Evolutionary conservation across 306 rosid species (phyloP).

Genomic region (Senna tora): DNA sequence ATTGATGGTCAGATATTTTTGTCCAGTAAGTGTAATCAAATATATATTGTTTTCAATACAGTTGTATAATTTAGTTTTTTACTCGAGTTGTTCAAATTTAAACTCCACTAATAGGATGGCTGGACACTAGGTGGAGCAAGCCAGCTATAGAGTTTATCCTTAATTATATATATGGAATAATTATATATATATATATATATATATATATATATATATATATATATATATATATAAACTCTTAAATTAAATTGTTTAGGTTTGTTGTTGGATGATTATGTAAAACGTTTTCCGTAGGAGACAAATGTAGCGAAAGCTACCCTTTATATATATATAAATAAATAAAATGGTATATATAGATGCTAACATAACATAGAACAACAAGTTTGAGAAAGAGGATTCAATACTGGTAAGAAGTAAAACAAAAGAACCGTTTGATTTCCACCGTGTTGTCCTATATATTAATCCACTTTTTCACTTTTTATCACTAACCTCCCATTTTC

Average conservation of each 20-base stretch:
- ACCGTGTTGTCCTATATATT: not conserved
- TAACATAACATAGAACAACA: not conserved
- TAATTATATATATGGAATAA: no score
- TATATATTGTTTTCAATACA: no score
- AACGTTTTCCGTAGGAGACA: conserved; percentile 36
- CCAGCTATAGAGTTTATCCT: not conserved
- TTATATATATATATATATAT: no score
- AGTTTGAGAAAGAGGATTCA: not conserved
- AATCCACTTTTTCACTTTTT: not conserved
- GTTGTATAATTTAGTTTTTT: no score
- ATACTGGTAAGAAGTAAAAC: no score
- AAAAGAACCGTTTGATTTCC: not conserved
- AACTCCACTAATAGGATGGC: not conserved
- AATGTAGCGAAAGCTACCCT: conserved; percentile 41
- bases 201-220: not conserved
- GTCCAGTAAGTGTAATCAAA: no score
- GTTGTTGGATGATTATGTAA: not conserved
- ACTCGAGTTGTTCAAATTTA: no score
- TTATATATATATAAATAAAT: not conserved
- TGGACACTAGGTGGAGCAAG: not conserved
- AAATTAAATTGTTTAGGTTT: no score
- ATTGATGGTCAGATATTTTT: no score
- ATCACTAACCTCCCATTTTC: no score
- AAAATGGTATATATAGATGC: not conserved
- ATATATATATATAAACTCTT: no score